These are phyloP conservation scores for Hypoxylon sp. DNA, from an alignment of 2,329 filamentous ascomycete species.

Conservation along the genomic window DNA sequence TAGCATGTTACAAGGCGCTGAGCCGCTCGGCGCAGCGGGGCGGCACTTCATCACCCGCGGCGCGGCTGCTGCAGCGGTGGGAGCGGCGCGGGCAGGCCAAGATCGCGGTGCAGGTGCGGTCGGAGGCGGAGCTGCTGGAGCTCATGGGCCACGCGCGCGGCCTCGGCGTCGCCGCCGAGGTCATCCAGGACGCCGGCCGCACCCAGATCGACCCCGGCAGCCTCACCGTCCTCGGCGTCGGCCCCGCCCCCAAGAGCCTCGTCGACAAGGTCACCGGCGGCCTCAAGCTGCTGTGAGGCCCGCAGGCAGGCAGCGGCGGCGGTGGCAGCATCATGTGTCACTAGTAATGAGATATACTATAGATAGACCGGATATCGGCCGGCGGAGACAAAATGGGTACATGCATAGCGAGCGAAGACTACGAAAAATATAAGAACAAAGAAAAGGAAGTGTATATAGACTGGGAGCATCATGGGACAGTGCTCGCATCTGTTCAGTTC, in stretches of 20 bases:
- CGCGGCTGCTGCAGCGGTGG: slow-evolving; percentile 80
- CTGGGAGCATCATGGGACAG: background rate
- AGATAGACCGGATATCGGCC: background rate
- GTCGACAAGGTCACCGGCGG: slow-evolving; percentile 74
- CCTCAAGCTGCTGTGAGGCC: slow-evolving; percentile 42
- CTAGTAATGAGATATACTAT: background rate
- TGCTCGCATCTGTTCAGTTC: background rate
- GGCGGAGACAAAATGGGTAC: background rate
- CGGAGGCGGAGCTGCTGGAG: slow-evolving; percentile 79
- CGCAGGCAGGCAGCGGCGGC: background rate
- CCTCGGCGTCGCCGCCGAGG: slow-evolving; percentile 84
- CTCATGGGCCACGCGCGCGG: slow-evolving; percentile 81
- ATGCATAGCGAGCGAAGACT: background rate
- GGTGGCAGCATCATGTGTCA: background rate
- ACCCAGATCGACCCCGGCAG: slow-evolving; percentile 96
- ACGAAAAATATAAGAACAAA: background rate
- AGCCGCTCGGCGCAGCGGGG: slow-evolving; percentile 60
- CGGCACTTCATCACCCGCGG: slow-evolving; percentile 60
- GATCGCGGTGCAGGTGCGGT: slow-evolving; percentile 88
- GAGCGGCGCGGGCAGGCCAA: slow-evolving; percentile 88
- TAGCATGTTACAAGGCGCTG: slow-evolving; percentile 94
- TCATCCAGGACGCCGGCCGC: slow-evolving; percentile 93
- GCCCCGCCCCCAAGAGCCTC: slow-evolving; percentile 81
- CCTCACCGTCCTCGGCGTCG: slow-evolving; percentile 87
- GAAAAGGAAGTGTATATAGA: background rate